Evolutionary conservation across 768 basidiomycete species (phyloP), one percentile per base, ranked within the genome.

Genomic region (Lactarius psammicola): DNA sequence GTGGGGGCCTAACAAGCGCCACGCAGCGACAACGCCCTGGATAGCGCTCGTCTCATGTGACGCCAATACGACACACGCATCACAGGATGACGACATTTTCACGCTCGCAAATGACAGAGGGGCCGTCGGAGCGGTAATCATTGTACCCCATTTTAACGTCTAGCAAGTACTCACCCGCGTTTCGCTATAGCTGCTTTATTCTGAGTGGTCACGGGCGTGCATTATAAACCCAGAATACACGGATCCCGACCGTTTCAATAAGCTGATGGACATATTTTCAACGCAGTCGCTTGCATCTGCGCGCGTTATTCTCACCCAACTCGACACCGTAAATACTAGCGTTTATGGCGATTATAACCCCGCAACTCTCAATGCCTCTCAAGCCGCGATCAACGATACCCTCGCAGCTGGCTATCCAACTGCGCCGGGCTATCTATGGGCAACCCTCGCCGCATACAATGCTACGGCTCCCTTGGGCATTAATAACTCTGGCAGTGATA

Each of bases 1-100:
- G n/a, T n/a, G 20, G 1, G 11, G 7, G 40, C 23, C 31, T 66
- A 28, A 63, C 26, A 8, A 33, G 30, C 58, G 26, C 51, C 11
- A 9, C 59, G 31, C 69, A 84, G 89, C 90, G 3, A 80, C 78
- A 6, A 92, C 94, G 0, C 93, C 95, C 4, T 97, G 94, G 94
- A 90, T 97, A 71, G 95, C 95, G 15, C 81, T 95, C 68, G 84
- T 97, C 57, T 83, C 86, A 3, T 96, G 94, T 75, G 94, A 95
- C 72, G 72, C 74, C 63, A 94, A 95, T 74, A 81, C 87, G 20
- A 91, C 91, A 18, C 77, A 83, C 65, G 79, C 84, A 3, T 85
- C 86, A 1, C 73, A 79, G 59, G 79, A 83, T 3, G 74, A 79
- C 56, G 94, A 97, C 74, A 83, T 95, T 60, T 94, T 97, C 75